Evolutionary conservation across 2,329 filamentous ascomycete species (phyloP).

Genomic region (Elsinoe ampelina): DNA sequence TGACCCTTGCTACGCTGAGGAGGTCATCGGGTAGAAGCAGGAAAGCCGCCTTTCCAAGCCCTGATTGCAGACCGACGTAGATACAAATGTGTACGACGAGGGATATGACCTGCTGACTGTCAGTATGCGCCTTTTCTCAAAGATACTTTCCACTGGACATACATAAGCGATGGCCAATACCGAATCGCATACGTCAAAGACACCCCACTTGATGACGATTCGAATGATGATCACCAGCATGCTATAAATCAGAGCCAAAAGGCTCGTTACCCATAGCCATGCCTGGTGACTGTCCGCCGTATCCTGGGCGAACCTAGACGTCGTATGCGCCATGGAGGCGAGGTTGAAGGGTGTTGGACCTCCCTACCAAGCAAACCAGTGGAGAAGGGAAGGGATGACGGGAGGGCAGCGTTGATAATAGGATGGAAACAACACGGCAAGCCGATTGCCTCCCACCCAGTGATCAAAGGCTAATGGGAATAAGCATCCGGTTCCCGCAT

Average conservation of each 20-base stretch:
- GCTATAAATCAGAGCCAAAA: conserved; percentile 13
- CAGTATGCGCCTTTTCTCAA: not conserved
- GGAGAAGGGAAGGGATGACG: conserved; percentile 7
- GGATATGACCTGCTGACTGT: not conserved
- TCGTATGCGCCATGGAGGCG: conserved; percentile 10
- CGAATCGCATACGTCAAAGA: conserved; percentile 8
- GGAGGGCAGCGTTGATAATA: conserved; percentile 10
- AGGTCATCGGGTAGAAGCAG: conserved; percentile 2
- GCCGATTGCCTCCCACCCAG: not conserved
- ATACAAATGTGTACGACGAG: conserved; percentile 9
- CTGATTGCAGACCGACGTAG: conserved; percentile 7
- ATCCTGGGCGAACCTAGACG: conserved; percentile 10
- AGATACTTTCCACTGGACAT: not conserved
- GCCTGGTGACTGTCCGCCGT: conserved; percentile 13
- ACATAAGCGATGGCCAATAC: conserved; percentile 8
- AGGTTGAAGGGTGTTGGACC: not conserved
- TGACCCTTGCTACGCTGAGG: not conserved
- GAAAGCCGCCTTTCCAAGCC: not conserved
- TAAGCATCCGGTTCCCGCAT: conserved; percentile 3
- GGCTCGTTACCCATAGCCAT: conserved; percentile 14
- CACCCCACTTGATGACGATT: conserved; percentile 10
- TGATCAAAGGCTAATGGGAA: conserved; percentile 11
- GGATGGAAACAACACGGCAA: conserved; percentile 12
- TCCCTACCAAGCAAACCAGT: conserved; percentile 8
- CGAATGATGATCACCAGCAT: conserved; percentile 8